Evolutionary conservation across 208 protist species (phyloP).

Genomic region (Leishmania amazonensis): DNA sequence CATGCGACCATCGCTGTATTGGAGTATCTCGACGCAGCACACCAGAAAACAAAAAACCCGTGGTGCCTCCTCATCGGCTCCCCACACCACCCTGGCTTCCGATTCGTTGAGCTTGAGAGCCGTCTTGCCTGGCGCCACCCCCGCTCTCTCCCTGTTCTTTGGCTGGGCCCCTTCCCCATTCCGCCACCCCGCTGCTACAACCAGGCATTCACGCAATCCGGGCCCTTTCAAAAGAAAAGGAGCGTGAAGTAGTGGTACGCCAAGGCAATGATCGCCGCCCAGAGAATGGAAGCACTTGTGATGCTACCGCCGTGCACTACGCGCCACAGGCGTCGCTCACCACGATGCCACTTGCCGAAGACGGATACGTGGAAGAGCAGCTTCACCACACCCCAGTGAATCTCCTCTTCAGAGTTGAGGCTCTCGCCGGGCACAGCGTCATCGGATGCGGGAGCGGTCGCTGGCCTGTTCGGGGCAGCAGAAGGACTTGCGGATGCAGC

Average conservation of each 20-base stretch:
- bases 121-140: not conserved
- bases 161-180: not conserved
- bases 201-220: not conserved
- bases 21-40: not conserved
- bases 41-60: not conserved
- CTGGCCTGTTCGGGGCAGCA: not conserved
- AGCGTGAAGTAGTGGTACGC: constrained; percentile 96
- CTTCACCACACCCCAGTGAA: constrained; percentile 92
- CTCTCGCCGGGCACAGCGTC: constrained; percentile 10
- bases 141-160: not conserved
- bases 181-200: not conserved
- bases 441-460: not conserved
- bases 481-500: not conserved
- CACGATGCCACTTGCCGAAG: constrained; percentile 77
- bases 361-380: constrained; percentile 98
- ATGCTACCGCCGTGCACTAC: constrained; percentile 56
- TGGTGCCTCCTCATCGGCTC: not conserved
- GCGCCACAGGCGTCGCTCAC: constrained; percentile 37
- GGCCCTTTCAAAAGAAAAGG: constrained; percentile 35
- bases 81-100: not conserved
- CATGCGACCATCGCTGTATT: not conserved
- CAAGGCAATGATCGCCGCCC: constrained; percentile 34
- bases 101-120: not conserved
- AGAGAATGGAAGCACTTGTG: constrained; percentile 37
- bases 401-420: constrained; percentile 36